A percentile compares a stretch with the other conserved stretches of the same genome.
phyloP scores from a whole-genome alignment of 768 basidiomycete species.

The Tylopilus cervinicoccineus region DNA sequence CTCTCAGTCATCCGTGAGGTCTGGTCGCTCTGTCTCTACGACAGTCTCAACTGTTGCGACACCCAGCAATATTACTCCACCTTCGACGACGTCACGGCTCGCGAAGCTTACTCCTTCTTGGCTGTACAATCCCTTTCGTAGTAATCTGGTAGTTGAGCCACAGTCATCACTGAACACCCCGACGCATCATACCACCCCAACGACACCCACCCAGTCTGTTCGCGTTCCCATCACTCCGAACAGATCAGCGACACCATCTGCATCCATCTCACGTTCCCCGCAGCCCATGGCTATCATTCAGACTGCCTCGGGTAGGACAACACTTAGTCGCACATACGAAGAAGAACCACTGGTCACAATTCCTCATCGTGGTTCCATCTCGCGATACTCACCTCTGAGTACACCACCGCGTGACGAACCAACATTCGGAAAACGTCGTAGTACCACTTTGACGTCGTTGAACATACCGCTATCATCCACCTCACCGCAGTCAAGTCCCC shows the following conservation, averaged over 20 bases:
- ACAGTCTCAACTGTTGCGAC: constrained; percentile 24
- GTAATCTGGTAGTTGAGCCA: constrained; percentile 51
- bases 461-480: constrained; percentile 46
- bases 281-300: constrained; percentile 39
- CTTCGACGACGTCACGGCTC: constrained; percentile 33
- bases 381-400: constrained; percentile 58
- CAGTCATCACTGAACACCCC: constrained; percentile 44
- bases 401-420: constrained; percentile 71
- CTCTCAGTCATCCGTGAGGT: constrained; percentile 62
- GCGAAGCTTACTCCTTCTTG: constrained; percentile 73
- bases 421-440: constrained; percentile 51
- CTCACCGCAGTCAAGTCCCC: constrained; percentile 34
- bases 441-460: constrained; percentile 36
- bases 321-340: constrained; percentile 50
- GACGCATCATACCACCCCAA: constrained; percentile 35
- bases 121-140: constrained; percentile 75
- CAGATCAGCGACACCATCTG: constrained; percentile 27
- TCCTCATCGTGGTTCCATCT: constrained; percentile 45
- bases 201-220: constrained; percentile 22
- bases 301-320: constrained; percentile 40
- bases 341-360: constrained; percentile 45
- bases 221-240: constrained; percentile 30
- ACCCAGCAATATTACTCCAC: constrained; percentile 14
- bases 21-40: constrained; percentile 47
- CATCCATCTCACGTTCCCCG: constrained; percentile 35